These are phyloP conservation scores for Actinomucor elegans DNA, from an alignment of 371 early-diverging fungal genomes.

Conservation along the genomic window DNA sequence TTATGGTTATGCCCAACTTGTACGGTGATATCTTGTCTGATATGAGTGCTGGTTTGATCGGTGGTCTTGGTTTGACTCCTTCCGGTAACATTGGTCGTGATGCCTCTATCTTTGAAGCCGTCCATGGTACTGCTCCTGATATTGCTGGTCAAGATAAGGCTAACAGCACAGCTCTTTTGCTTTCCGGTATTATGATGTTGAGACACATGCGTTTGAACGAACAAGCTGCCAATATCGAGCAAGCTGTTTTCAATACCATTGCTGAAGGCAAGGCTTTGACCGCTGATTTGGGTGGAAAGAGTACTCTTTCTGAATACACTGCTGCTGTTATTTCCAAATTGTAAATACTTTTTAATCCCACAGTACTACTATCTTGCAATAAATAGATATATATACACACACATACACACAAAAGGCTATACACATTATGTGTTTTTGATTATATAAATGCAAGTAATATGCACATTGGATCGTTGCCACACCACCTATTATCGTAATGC, in stretches of 20 bases:
- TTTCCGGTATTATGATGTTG: slow-evolving; percentile 92
- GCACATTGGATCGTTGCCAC: too few species aligned
- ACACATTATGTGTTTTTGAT: too few species aligned
- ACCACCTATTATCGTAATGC: too few species aligned
- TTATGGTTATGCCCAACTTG: slow-evolving; percentile 99
- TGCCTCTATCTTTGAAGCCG: slow-evolving; percentile 96
- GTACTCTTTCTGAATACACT: slow-evolving; percentile 90
- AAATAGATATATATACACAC: too few species aligned
- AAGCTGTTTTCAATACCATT: slow-evolving; percentile 90
- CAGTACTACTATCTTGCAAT: too few species aligned
- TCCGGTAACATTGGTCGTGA: slow-evolving; percentile 97
- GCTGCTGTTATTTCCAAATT: slow-evolving; percentile 72
- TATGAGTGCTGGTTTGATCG: slow-evolving; percentile 97
- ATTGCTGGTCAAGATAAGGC: slow-evolving; percentile 78
- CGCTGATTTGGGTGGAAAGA: slow-evolving; percentile 90
- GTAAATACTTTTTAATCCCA: slow-evolving; percentile 20
- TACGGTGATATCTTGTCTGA: slow-evolving; percentile 98
- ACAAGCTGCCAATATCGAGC: slow-evolving; percentile 83
- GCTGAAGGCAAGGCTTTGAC: slow-evolving; percentile 88
- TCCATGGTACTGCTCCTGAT: slow-evolving; percentile 98
- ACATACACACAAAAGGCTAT: too few species aligned
- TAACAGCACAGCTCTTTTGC: slow-evolving; percentile 83
- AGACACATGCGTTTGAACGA: slow-evolving; percentile 86
- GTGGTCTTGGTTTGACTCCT: slow-evolving; percentile 96
- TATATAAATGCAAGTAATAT: too few species aligned